Evolutionary conservation across 192 early-diverging fungal genomes (phyloP), one percentile per base, ranked within the genome.

Genomic region (Coemansia guatemalensis): DNA sequence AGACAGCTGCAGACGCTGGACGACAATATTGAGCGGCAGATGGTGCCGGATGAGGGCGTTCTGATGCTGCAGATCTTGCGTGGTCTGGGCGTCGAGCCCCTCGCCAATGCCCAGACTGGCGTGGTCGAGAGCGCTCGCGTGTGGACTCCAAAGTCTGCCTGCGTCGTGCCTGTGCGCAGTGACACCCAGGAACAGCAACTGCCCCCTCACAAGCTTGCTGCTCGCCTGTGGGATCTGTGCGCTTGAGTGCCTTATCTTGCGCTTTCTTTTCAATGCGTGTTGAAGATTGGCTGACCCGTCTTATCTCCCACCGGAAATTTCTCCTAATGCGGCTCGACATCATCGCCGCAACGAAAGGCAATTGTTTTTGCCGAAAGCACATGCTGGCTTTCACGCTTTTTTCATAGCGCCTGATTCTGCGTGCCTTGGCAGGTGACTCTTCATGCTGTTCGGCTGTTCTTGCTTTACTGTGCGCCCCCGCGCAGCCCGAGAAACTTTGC

Each of bases 171-270:
- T 21, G 61, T 63, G 14, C 33, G 61, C 17, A 50, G 25, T 0
- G 14, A 44, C 17, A 17, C 39, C 24, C 29, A 64, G 17, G 61
- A 49, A 4, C 56, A 58, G 20, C 29, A 26, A 17, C 52, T 55
- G 35, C 58, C 65, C 0, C 17, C 68, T 0, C 69, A 78, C 49
- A 69, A 78, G 64, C 33, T 79, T 52, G 76, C 76, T n/a, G 53
- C 76, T 8, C 58, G 63, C 60, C 76, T 79, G 67, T 79, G 76
- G 76, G 67, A 69, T 20, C 41, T 68, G 27, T 79, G 76, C 67
- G 60, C 65, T 30, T 65, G 30, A 35, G 21, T n/a, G 4, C 18
- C 24, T 58, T 58, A 39, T 32, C 39, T 39, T 49, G 44, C 22
- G 8, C 39, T n/a, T 26, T 35, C 25, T 21, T 18, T 5, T 20